Evolutionary conservation across 768 basidiomycete species (phyloP).

Genomic region (Galerina marginata): DNA sequence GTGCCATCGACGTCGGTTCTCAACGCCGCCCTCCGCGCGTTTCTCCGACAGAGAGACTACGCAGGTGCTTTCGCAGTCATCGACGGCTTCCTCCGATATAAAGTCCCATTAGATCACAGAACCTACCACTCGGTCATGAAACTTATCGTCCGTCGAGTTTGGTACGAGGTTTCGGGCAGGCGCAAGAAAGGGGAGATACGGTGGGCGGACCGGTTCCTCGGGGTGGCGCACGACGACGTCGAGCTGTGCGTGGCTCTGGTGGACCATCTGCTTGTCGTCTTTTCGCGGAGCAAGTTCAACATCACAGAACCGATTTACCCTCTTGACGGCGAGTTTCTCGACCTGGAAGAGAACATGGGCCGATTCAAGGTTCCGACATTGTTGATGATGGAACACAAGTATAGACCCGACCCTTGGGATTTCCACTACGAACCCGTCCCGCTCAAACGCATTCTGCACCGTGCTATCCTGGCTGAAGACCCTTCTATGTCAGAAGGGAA

Average conservation of each 20-base stretch:
- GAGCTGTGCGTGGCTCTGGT: slow-evolving; percentile 11
- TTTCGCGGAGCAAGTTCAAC: slow-evolving; percentile 13
- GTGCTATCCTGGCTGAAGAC: slow-evolving; percentile 2
- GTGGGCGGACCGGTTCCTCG: slow-evolving; percentile 36
- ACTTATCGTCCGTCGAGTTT: slow-evolving; percentile 37
- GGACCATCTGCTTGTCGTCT: slow-evolving; percentile 8
- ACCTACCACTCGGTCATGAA: slow-evolving; percentile 48
- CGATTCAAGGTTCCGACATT: slow-evolving; percentile 12
- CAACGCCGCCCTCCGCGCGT: slow-evolving; percentile 48
- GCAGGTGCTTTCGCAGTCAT: slow-evolving; percentile 49
- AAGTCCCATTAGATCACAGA: slow-evolving; percentile 36
- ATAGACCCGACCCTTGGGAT: neutral
- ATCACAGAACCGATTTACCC: slow-evolving; percentile 10
- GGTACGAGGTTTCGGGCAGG: slow-evolving; percentile 25
- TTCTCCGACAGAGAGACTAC: slow-evolving; percentile 51
- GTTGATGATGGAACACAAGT: slow-evolving; percentile 12
- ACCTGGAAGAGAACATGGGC: neutral
- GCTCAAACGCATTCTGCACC: slow-evolving; percentile 5
- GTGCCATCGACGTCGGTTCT: slow-evolving; percentile 40
- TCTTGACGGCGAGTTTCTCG: neutral
- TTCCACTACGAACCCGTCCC: slow-evolving; percentile 3
- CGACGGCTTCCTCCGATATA: slow-evolving; percentile 32
- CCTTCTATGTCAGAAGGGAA: neutral
- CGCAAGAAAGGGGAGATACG: slow-evolving; percentile 11
- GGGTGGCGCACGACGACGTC: slow-evolving; percentile 12